Base-by-base conservation (phyloP, 768 basidiomycete genomes). In the Boletellus emodensis region DNA sequence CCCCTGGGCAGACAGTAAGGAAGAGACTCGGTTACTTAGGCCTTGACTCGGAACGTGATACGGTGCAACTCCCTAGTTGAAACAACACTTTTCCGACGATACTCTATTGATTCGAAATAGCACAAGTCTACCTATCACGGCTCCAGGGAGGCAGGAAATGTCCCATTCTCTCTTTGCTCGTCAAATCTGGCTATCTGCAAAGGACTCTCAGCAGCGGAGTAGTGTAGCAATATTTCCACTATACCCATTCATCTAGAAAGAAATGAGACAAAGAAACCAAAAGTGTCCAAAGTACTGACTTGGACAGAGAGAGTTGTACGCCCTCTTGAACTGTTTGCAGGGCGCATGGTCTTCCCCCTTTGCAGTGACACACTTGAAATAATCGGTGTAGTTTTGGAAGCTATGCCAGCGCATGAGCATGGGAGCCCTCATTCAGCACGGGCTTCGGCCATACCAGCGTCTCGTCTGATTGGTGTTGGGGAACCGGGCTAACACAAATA, bases 341-440 rank as follows among this genome's bases (percentile, higher is more conserved):
- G 96, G 94, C n/a, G 86, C 84, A 68, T 85, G 98, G 52, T 97
- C 96, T 60, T 99, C 96, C 59, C 96, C 96, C 75, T 96, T 98
- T 61, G 94, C 94, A 61, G 88, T 72, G 61, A 97, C 74, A 71
- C 96, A 99, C 72, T 95, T 95, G 84, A 94, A 93, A 79, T 96
- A 97, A 73, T 99, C 96, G 54, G 89, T 87, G 71, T 94, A 98
- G 77, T 95, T 94, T 75, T 95, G 92, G 82, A 83, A 89, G 74
- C 88, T 90, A 59, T 38, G 26, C n/a, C 14, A 18, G 9, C 5
- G 17, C 41, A 14, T 57, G 33, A 63, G 40, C 12, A 46, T 15
- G 17, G 12, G 33, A 8, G 36, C 4, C 35, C 9, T 33, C 11
- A 40, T 26, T 10, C 11, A 37, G 9, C 7, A 32, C 14, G n/a